Evolutionary conservation across 2,329 filamentous ascomycete species (phyloP).

Genomic region (Zymoseptoria pseudotritici): DNA sequence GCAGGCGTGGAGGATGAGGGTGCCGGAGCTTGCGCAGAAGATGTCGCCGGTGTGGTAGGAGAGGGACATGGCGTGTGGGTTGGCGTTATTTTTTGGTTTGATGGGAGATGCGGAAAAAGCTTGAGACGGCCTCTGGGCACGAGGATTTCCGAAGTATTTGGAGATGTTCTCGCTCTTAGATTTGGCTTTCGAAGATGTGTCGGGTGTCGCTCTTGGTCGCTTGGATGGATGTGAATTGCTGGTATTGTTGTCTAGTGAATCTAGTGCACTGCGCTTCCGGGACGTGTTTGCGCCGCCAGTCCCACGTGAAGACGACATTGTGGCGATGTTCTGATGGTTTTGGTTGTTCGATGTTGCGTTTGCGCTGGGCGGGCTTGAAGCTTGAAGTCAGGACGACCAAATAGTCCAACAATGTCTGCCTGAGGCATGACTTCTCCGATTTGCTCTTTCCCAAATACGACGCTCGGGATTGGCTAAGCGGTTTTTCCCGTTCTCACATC

Average conservation of each 20-base stretch:
- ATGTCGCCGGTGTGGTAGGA: slow-evolving; percentile 38
- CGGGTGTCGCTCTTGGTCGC: neutral
- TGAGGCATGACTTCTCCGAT: neutral
- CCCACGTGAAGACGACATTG: neutral
- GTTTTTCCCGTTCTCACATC: neutral
- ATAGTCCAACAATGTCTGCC: neutral
- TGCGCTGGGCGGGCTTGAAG: neutral
- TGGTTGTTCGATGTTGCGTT: neutral
- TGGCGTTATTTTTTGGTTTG: neutral
- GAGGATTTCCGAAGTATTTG: neutral
- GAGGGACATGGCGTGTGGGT: neutral
- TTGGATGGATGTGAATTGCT: neutral
- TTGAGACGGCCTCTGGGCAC: neutral
- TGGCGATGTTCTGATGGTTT: neutral
- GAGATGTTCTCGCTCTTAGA: neutral
- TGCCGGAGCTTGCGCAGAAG: slow-evolving; percentile 44
- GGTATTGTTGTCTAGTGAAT: neutral
- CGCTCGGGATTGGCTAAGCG: too few relatives aligned
- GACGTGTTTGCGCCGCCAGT: neutral
- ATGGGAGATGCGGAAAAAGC: neutral
- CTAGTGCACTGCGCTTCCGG: neutral
- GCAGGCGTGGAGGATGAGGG: slow-evolving; percentile 52
- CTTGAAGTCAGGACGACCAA: neutral
- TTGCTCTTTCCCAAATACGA: too few relatives aligned
- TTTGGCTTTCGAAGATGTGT: neutral